phyloP scores from a whole-genome alignment of 805 yeast genomes.

The Yarrowia porcina region DNA sequence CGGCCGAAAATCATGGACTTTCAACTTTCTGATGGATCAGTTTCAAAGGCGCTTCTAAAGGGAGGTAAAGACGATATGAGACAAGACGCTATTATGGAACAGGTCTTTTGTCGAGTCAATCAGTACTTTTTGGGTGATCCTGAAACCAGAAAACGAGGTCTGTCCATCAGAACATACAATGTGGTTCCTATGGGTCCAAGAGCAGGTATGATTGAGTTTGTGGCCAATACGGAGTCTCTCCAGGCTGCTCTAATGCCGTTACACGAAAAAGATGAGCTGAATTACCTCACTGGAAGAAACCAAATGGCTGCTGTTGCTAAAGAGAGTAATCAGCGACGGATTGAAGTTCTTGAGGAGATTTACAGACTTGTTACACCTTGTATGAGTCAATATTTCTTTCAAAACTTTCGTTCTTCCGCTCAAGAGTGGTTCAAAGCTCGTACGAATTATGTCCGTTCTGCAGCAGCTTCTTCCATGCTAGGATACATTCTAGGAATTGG shows the following conservation, averaged over 20 bases:
- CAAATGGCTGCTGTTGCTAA: conserved; percentile 42
- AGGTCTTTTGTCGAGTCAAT: conserved; percentile 87
- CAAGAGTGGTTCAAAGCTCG: conserved; percentile 71
- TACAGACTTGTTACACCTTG: conserved; percentile 57
- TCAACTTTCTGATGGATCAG: conserved; percentile 54
- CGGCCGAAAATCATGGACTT: conserved; percentile 75
- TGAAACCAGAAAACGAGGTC: conserved; percentile 53
- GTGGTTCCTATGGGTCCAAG: conserved; percentile 87
- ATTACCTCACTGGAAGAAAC: conserved; percentile 34
- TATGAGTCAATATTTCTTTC: conserved; percentile 66
- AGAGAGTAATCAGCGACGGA: conserved; percentile 32
- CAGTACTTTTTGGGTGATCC: conserved; percentile 54
- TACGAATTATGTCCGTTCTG: conserved; percentile 64
- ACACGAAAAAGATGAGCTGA: conserved; percentile 53
- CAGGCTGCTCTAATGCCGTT: conserved; percentile 63
- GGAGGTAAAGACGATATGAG: conserved; percentile 88
- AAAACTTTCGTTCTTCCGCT: conserved; percentile 56
- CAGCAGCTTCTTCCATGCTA: conserved; percentile 80
- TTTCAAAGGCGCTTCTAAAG: conserved; percentile 63
- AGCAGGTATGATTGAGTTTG: conserved; percentile 89
- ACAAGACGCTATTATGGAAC: conserved; percentile 97
- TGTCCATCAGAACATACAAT: conserved; percentile 75
- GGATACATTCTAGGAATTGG: conserved; percentile 91
- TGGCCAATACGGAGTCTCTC: conserved; percentile 67
- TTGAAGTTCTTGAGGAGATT: conserved; percentile 46